Conservation (phyloP, 2,329 filamentous ascomycete species). For the Colletotrichum sp. region DNA sequence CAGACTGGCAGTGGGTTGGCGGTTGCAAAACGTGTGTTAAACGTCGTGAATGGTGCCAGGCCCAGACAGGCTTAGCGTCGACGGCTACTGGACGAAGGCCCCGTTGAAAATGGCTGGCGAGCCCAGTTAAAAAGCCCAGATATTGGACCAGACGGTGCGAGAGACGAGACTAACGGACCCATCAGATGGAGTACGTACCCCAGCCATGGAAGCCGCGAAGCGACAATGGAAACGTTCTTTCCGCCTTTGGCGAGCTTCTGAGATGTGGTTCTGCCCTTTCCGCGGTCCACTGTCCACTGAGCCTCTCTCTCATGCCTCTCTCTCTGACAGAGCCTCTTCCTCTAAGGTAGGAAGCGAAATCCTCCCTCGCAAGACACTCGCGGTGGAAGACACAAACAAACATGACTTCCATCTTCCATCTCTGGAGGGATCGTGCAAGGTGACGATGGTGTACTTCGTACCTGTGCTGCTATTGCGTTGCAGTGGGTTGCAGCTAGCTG, state of each 20-base stretch:
- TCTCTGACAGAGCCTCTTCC: too few species aligned
- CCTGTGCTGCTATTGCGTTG: neutral
- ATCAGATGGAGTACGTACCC: neutral
- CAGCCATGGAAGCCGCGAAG: conserved; percentile 11
- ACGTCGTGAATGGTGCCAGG: neutral
- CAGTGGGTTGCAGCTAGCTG: neutral
- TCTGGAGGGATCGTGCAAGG: neutral
- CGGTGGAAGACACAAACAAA: neutral
- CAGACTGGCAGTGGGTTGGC: neutral
- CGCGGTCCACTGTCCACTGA: neutral
- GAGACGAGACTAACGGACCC: neutral
- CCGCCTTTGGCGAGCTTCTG: conserved; percentile 13
- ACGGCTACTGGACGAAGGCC: neutral
- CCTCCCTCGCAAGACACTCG: neutral
- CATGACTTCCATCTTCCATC: neutral
- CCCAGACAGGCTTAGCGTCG: neutral
- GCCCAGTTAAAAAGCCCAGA: neutral
- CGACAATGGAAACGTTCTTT: conserved; percentile 22
- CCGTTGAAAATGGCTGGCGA: neutral
- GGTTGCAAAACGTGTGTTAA: conserved; percentile 6
- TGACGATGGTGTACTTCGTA: neutral
- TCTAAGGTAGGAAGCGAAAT: neutral
- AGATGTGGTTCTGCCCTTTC: neutral
- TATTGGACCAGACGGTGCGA: neutral
- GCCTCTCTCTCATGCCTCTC: neutral